Evolutionary conservation across 2,329 filamentous ascomycete genomes (phyloP), one percentile per base, ranked within the genome.

Genomic region (Nigrospora sphaerica): DNA sequence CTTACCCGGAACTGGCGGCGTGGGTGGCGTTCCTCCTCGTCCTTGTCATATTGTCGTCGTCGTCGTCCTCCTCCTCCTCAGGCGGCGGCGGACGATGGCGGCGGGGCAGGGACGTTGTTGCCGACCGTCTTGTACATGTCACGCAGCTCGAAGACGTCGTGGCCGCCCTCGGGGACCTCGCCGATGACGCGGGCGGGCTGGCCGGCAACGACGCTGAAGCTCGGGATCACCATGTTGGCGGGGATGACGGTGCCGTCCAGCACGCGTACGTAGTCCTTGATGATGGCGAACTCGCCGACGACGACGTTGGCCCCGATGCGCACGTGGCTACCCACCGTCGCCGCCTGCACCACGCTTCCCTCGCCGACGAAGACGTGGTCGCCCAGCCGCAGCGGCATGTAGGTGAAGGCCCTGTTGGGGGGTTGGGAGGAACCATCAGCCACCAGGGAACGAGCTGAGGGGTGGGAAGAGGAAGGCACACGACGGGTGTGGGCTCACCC

Each of bases 321-420:
- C 14, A 97, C 90, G 67, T 96, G 88, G 55, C 78, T 89, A 2
- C 88, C 87, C 45, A 98, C 81, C 33, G 81, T 79, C 7, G 90
- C 89, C 1, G 92, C 89, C 62, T 93, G 88, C 34, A 98, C 78
- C 35, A 92, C 80, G 34, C 83, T 82, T 32, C 74, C 72, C 58
- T 80, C 76, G 48, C 89, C 91, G 42, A 98, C 78, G 66, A 92
- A 96, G 52, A 96, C 91, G 68, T 97, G 92, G 64, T 96, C 91
- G 39, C 90, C 90, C 54, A 98, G 86, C 51, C 93, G 88, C 57
- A 97, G 83, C 10, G 91, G 91, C 65, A 92, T 92, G 68, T 91
- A 88, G 37, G 83, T 86, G 61, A 88, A 85, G 33, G 72, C 66
- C 7, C 75, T 78, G 47, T 31, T 32, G 45, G 32, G 37, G 34